Percentiles rank a stretch among this genome's conserved stretches.
phyloP scores from a whole-genome alignment of 345 rosid genomes.

The Syzygium jambos region DNA sequence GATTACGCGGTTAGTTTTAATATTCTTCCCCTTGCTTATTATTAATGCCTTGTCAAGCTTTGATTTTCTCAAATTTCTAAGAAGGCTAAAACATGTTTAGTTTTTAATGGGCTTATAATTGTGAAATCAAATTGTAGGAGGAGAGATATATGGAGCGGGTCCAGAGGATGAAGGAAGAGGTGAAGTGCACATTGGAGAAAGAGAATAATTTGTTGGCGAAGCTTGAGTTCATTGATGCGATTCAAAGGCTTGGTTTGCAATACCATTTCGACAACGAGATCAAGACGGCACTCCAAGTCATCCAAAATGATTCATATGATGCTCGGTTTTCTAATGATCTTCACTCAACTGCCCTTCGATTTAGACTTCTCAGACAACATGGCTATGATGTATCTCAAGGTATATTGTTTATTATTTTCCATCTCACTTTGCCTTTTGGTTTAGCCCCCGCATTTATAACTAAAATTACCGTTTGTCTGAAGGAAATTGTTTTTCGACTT shows the following conservation, averaged over 20 bases:
- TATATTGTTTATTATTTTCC: neutral
- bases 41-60: neutral
- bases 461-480: neutral
- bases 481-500: neutral
- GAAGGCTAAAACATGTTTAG: neutral
- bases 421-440: neutral
- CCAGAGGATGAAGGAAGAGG: slow-evolving; percentile 2
- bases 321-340: neutral
- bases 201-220: neutral
- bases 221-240: slow-evolving; percentile 9
- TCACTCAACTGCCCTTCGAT: slow-evolving; percentile 3
- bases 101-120: neutral
- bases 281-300: neutral
- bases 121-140: neutral
- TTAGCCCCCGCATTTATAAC: neutral
- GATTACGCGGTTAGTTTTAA: neutral
- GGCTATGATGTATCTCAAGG: slow-evolving; percentile 12
- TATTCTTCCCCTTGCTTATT: neutral
- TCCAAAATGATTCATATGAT: neutral
- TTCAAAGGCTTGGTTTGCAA: slow-evolving; percentile 12
- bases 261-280: slow-evolving; percentile 10
- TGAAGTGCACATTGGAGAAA: neutral
- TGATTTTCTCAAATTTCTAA: neutral
- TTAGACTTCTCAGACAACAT: slow-evolving; percentile 17
- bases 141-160: neutral